phyloP scores from a whole-genome alignment of 179 eudicot species.

The Gypsophila paniculata region DNA sequence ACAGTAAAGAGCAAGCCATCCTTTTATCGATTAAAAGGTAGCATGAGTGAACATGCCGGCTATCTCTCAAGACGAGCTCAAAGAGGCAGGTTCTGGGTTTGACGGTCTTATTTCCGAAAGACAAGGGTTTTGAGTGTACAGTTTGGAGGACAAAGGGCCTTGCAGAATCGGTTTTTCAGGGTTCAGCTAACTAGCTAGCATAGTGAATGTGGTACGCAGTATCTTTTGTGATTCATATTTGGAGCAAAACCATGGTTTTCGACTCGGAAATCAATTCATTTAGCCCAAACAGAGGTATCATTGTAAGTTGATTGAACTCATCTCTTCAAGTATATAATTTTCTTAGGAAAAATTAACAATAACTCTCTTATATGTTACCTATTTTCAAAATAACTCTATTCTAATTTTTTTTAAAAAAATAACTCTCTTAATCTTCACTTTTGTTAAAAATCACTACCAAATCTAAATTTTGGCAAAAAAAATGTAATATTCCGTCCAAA shows the following conservation, averaged over 20 bases:
- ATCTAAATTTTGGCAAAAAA: no score
- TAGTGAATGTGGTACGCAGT: conserved; percentile 31
- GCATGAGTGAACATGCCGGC: conserved; percentile 85
- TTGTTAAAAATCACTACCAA: no score
- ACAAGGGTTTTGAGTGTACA: conserved; percentile 31
- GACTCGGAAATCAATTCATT: conserved; percentile 39
- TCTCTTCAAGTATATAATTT: conserved; percentile 31
- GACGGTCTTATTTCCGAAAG: conserved; percentile 32
- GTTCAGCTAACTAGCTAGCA: conserved; percentile 24
- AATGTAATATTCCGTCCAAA: no score
- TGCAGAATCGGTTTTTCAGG: conserved; percentile 21
- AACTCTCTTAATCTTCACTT: no score
- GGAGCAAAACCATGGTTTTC: conserved; percentile 34
- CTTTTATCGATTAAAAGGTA: conserved; percentile 62
- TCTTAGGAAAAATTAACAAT: no score
- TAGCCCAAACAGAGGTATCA: conserved; percentile 30
- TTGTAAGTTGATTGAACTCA: conserved; percentile 31
- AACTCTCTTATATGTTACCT: no score
- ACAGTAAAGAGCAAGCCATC: conserved; percentile 59
- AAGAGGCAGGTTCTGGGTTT: conserved; percentile 40
- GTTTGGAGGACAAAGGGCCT: conserved; percentile 22
- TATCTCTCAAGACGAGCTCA: conserved; percentile 42
- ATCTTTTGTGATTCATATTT: conserved; percentile 25
- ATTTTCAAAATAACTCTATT: no score
- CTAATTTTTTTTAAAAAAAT: no score